phyloP scores from a whole-genome alignment of 257 asterid genomes.

The Henckelia pumila region DNA sequence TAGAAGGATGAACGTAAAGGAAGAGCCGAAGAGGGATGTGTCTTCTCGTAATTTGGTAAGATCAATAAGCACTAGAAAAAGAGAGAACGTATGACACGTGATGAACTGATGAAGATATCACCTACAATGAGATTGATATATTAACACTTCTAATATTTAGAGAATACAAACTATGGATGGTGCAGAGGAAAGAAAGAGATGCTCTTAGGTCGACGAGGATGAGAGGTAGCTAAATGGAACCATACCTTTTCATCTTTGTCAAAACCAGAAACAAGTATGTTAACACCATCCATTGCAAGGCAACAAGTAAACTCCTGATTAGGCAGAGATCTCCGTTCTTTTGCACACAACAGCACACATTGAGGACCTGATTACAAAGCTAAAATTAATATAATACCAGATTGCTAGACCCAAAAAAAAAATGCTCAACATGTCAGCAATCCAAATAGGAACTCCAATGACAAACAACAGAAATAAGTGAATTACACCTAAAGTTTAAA shows the following conservation, averaged over 20 bases:
- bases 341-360: conserved; percentile 87
- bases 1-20: neutral
- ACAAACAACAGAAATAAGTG: conserved; percentile 17
- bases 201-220: neutral
- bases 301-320: conserved; percentile 88
- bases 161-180: too few relatives aligned
- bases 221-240: conserved; percentile 17
- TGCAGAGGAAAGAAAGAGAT: neutral
- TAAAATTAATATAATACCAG: conserved; percentile 21
- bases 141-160: too few relatives aligned
- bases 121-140: too few relatives aligned
- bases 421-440: conserved; percentile 7
- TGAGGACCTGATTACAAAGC: conserved; percentile 70
- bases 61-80: neutral
- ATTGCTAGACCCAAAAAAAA: conserved; percentile 19
- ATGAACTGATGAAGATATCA: too few relatives aligned
- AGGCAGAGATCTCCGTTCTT: conserved; percentile 81
- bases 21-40: neutral
- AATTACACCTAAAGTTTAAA: conserved; percentile 12
- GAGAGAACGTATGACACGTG: neutral
- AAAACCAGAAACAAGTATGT: conserved; percentile 84
- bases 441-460: conserved; percentile 6
- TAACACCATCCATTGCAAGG: conserved; percentile 96
- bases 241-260: conserved; percentile 74
- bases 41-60: neutral